A percentile compares a stretch with the other conserved stretches of the same genome.
Evolutionary conservation across 1,284 basidiomycete species (phyloP).

Genomic region (Malassezia dermatis): DNA sequence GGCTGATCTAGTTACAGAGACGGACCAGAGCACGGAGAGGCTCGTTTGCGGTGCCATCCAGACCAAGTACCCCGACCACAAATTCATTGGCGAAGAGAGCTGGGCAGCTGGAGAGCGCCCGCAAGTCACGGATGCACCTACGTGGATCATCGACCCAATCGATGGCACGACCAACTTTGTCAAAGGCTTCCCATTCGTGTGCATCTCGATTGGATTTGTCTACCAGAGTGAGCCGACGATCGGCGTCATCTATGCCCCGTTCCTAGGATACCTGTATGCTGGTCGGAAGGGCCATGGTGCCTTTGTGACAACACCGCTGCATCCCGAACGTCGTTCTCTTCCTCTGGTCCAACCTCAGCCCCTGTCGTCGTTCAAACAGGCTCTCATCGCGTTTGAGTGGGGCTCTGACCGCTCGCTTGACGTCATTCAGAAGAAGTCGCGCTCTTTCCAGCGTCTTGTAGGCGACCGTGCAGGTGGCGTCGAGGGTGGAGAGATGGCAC

Average conservation of each 20-base stretch:
- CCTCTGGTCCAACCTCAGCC: slow-evolving; percentile 59
- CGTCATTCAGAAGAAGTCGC: slow-evolving; percentile 56
- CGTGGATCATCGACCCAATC: slow-evolving; percentile 78
- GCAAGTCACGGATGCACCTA: slow-evolving; percentile 70
- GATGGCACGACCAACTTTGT: slow-evolving; percentile 92
- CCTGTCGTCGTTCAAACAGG: slow-evolving; percentile 66
- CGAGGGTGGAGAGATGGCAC: slow-evolving; percentile 70
- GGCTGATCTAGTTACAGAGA: slow-evolving; percentile 73
- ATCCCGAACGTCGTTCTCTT: slow-evolving; percentile 52
- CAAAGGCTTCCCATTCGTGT: slow-evolving; percentile 64
- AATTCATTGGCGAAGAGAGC: slow-evolving; percentile 82
- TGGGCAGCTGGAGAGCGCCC: slow-evolving; percentile 64
- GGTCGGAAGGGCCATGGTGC: slow-evolving; percentile 70
- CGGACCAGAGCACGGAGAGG: slow-evolving; percentile 82
- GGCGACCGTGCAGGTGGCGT: slow-evolving; percentile 59
- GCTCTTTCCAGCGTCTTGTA: slow-evolving; percentile 65
- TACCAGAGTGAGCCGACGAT: slow-evolving; percentile 68
- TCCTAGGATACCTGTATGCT: slow-evolving; percentile 67
- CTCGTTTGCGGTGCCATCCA: slow-evolving; percentile 65
- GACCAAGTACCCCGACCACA: slow-evolving; percentile 63
- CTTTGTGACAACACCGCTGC: slow-evolving; percentile 53
- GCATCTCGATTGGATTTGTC: slow-evolving; percentile 82
- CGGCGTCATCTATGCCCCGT: slow-evolving; percentile 62
- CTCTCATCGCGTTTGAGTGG: slow-evolving; percentile 81
- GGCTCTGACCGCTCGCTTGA: slow-evolving; percentile 65